Evolutionary conservation across 2,329 filamentous ascomycete genomes (phyloP), one percentile per base, ranked within the genome.

Genomic region (Mollisia scopiformis): DNA sequence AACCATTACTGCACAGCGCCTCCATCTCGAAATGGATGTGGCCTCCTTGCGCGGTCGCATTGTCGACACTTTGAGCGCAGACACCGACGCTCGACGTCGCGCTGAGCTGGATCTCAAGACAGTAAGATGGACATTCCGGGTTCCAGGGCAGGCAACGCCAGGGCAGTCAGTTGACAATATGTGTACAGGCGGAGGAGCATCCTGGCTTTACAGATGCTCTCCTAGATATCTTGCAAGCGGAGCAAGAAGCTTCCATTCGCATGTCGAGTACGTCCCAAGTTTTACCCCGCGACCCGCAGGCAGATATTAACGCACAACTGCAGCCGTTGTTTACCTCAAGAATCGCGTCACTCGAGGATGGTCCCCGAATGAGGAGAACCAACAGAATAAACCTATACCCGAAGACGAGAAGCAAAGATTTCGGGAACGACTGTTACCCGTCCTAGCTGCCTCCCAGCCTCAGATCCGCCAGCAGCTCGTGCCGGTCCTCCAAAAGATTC

Each of bases 271-370:
- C 73, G 68, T 61, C 59, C 64, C 58, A 54, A 43, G 62, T 64
- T 57, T 64, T 64, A 66, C 69, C 67, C 66, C 62, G 66, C 69
- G 64, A 62, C 69, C 63, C 66, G 43, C 66, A 65, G 62, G 65
- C 67, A 64, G 63, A 66, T 69, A 67, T 71, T 72, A 68, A 74
- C 63, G 61, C 68, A 63, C 62, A 53, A 62, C 56, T 68, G 64
- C 77, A 97, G 94, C 93, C 73, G 93, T 94, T 74, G 92, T 99
- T 71, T 99, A 98, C 79, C 87, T 98, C 76, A 99, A 99, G 82
- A 98, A 99, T 80, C 90, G 93, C 75, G 90, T 98, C 76, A 94
- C 91, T 76, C 90, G 93, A 74, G 93, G 92, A 71, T 99, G 95
- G 95, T 85, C 89, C 58, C 87, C 86, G 65, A 83, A 84, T 72